Base-by-base conservation (phyloP, 208 protist species). In the Leishmania braziliensis region DNA sequence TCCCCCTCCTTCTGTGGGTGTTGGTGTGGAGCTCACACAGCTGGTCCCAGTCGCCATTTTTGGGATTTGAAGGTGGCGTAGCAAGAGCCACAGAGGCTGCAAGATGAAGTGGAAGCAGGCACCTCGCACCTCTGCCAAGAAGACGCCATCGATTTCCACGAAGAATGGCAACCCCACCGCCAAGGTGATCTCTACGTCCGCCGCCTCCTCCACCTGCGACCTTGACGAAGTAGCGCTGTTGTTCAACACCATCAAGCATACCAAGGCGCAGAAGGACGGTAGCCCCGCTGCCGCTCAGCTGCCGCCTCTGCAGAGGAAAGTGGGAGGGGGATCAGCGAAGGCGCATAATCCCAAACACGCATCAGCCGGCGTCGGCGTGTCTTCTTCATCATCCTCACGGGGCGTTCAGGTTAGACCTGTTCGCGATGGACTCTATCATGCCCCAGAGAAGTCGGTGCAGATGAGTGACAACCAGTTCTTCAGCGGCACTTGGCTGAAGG, bases 391-490 rank as follows among this genome's bases (percentile, higher is more conserved):
- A 12, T 9, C 51, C 18, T 58, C 48, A 5, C 5, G 29, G n/a
- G n/a, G 29, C 12, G 48, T 46, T 3, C 46, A 39, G 36, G 54
- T 16, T 0, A 83, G 81, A 33, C 78, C 79, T 3, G 50, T 81
- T n/a, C 84, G 86, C 53, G 95, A 96, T 81, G 93, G 93, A 8
- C 75, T 98, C 5, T 98, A 96, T 65, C 89, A 78, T 60, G 91
- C 89, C 4, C 92, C 95, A 6, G 89, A 95, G 79, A 95, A 93
- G 85, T 90, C 86, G 0, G 72, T 96, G 29, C 86, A 91, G 51
- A 90, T 98, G 85, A 92, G 88, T 81, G 95, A 98, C 86, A 86
- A 83, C 46, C 88, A 80, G 20, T 98, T 98, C 73, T 97, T 97
- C 87, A 87, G 89, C 65, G 77, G 85, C 2, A 83, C 80, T 33